Percentiles rank a stretch among this genome's conserved stretches.
Evolutionary conservation across 177 flowering plant genomes (phyloP).

Genomic region (Vitis hybrid): DNA sequence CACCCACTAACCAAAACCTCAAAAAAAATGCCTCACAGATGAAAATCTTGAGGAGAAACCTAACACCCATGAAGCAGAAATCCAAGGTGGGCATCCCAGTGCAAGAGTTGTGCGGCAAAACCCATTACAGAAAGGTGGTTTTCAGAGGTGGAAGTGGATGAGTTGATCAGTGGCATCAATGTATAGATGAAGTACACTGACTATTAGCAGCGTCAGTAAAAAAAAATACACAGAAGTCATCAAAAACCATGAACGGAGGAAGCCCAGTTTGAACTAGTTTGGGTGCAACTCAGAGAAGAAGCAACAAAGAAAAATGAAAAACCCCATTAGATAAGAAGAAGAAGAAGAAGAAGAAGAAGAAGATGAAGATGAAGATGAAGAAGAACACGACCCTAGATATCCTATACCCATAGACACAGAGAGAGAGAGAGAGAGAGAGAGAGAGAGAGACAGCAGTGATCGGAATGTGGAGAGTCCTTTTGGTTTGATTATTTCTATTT

Average conservation of each 20-base stretch:
- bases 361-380: neutral
- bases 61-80: slow-evolving; percentile 11
- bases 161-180: neutral
- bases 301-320: neutral
- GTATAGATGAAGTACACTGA: neutral
- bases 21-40: neutral
- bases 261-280: neutral
- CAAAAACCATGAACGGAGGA: neutral
- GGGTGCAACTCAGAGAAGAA: too few relatives aligned
- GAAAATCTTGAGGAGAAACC: neutral
- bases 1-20: slow-evolving; percentile 13
- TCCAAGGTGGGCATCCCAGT: neutral
- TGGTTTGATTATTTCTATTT: slow-evolving; percentile 8
- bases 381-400: neutral
- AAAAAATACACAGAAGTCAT: too few relatives aligned
- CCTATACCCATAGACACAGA: neutral
- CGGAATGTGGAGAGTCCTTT: slow-evolving; percentile 4
- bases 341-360: neutral
- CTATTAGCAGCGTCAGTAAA: neutral
- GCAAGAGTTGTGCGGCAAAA: neutral
- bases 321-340: neutral
- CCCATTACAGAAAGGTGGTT: neutral
- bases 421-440: slow-evolving; percentile 5
- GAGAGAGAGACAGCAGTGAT: slow-evolving; percentile 7
- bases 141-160: neutral